Conservation (phyloP, 805 yeast genomes). For the Metschnikowia kofuensis region DNA sequence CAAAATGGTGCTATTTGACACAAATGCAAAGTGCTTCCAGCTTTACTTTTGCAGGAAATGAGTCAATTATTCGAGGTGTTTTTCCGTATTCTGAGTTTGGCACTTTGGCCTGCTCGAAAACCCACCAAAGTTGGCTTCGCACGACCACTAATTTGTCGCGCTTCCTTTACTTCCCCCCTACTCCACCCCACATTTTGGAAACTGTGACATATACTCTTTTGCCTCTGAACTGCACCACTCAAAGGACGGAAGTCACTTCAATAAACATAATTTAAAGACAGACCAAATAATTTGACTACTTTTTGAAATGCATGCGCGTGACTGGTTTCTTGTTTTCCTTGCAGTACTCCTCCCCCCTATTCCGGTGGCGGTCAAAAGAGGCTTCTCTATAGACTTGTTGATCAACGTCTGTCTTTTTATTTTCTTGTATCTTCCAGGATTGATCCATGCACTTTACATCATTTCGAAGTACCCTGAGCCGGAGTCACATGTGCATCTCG, state of each 20-base stretch:
- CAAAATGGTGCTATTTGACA: no score
- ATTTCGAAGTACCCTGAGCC: constrained; percentile 66
- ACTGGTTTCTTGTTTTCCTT: constrained; percentile 63
- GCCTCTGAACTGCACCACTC: no score
- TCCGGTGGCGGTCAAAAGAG: constrained; percentile 73
- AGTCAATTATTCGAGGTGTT: no score
- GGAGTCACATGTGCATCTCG: constrained; percentile 22
- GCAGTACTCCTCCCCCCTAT: constrained; percentile 75
- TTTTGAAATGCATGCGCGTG: constrained; percentile 40
- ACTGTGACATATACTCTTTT: no score
- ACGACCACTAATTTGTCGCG: no score
- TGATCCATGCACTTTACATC: constrained; percentile 74
- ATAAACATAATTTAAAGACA: background rate
- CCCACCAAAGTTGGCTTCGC: no score
- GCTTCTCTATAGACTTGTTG: constrained; percentile 60
- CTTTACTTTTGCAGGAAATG: no score
- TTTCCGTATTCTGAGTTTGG: no score
- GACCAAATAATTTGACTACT: background rate
- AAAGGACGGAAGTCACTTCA: background rate
- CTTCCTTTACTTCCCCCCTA: no score
- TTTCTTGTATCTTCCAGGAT: constrained; percentile 75
- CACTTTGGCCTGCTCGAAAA: no score
- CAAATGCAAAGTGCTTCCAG: no score
- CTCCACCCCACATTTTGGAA: no score
- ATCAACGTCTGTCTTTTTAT: constrained; percentile 70